Evolutionary conservation across 2,329 filamentous ascomycete genomes (phyloP).

Genomic region (Aureobasidium vineae): DNA sequence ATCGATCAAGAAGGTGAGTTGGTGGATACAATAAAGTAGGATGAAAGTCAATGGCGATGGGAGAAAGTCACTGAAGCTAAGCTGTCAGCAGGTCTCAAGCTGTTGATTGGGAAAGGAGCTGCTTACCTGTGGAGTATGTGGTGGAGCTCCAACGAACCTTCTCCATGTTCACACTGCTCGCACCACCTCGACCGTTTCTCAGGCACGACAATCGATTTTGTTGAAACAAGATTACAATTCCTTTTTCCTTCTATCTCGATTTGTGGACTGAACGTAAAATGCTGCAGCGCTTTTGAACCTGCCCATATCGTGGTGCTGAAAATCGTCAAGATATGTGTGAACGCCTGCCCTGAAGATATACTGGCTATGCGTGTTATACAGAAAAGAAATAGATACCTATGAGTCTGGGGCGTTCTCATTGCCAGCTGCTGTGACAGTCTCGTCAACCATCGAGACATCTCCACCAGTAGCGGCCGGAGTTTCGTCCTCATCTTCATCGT

Average conservation of each 20-base stretch:
- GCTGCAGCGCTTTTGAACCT: neutral
- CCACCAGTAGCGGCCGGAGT: constrained; percentile 26
- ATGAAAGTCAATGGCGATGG: neutral
- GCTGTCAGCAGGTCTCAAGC: neutral
- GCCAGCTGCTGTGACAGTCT: constrained; percentile 23
- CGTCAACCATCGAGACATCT: constrained; percentile 28
- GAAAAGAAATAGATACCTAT: neutral
- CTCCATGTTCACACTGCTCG: neutral
- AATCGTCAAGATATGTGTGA: neutral
- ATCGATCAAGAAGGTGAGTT: neutral
- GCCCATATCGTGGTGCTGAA: neutral
- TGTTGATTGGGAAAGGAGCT: neutral
- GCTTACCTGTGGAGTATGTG: neutral
- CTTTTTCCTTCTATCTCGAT: neutral
- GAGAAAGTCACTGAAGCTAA: neutral
- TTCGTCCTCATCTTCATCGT: constrained; percentile 38
- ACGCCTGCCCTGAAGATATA: neutral
- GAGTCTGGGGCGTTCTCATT: constrained; percentile 26
- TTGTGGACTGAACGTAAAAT: neutral
- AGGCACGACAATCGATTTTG: neutral
- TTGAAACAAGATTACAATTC: neutral
- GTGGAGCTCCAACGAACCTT: constrained; percentile 2
- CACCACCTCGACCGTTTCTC: constrained; percentile 8
- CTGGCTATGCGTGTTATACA: constrained; percentile 6
- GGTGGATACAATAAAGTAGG: neutral